Conservation (phyloP, 2,329 filamentous ascomycete species). For the Ophidiomyces ophidiicola region DNA sequence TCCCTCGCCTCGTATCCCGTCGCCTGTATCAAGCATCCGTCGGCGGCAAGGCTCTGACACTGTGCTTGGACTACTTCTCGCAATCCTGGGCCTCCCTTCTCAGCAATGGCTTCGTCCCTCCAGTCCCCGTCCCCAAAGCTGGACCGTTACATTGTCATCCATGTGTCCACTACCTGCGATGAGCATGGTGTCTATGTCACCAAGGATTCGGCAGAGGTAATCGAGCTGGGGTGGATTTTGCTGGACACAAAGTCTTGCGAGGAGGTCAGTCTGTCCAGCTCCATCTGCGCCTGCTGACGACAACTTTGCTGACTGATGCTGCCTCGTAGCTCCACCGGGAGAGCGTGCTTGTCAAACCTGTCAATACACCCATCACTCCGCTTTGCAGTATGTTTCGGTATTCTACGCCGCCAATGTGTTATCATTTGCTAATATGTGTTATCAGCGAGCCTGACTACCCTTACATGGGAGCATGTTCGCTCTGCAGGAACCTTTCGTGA, state of each 20-base stretch:
- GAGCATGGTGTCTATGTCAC: conserved; percentile 99
- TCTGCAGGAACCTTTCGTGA: conserved; percentile 95
- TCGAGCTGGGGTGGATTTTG: conserved; percentile 96
- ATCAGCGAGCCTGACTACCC: conserved; percentile 83
- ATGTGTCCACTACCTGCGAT: conserved; percentile 96
- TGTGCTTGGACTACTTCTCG: not conserved
- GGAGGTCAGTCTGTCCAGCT: conserved; percentile 53
- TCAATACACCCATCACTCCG: conserved; percentile 97
- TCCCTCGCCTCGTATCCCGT: not conserved
- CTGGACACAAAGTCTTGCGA: conserved; percentile 83
- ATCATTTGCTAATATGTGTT: conserved; percentile 3
- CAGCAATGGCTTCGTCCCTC: conserved; percentile 32
- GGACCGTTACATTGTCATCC: conserved; percentile 95
- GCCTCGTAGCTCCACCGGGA: conserved; percentile 72
- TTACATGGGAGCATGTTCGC: conserved; percentile 98
- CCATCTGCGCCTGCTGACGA: conserved; percentile 7
- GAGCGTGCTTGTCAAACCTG: conserved; percentile 91
- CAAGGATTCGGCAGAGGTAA: conserved; percentile 97
- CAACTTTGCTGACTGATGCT: conserved; percentile 9
- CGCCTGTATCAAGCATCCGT: not conserved
- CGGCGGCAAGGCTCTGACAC: not conserved
- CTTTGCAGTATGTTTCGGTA: conserved; percentile 74
- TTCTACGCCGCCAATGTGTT: not conserved
- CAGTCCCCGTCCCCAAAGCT: conserved; percentile 54
- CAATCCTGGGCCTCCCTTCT: conserved; percentile 1